These are phyloP conservation scores for Pleurotus eryngii DNA, from an alignment of 768 basidiomycete species.

Conservation along the genomic window DNA sequence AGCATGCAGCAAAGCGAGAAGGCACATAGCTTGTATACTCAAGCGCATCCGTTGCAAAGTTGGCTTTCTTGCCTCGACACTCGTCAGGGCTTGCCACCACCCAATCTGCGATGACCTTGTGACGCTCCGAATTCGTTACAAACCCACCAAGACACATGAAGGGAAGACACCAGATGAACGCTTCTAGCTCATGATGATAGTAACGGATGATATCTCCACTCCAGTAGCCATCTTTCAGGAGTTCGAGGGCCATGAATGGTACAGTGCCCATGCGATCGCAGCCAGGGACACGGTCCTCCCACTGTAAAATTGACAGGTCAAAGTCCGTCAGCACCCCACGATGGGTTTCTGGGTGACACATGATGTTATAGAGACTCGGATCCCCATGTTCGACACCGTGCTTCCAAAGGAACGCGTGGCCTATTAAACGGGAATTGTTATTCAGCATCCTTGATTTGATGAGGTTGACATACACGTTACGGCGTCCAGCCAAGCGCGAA, in stretches of 20 bases:
- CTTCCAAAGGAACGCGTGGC: constrained; percentile 25
- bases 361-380: constrained; percentile 27
- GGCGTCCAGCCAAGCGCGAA: constrained; percentile 1
- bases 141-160: constrained; percentile 1
- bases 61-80: not conserved
- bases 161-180: constrained; percentile 23
- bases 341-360: constrained; percentile 16
- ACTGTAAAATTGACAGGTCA: constrained; percentile 20
- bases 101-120: not conserved
- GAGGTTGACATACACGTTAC: constrained; percentile 5
- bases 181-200: constrained; percentile 30
- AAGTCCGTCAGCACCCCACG: constrained; percentile 26
- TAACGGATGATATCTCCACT: constrained; percentile 13
- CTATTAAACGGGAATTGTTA: constrained; percentile 9
- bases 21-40: not conserved
- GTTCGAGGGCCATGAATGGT: constrained; percentile 30
- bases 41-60: not conserved
- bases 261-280: constrained; percentile 21
- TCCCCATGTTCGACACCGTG: constrained; percentile 23
- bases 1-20: not conserved
- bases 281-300: not conserved
- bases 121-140: not conserved
- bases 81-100: not conserved
- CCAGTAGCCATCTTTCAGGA: constrained; percentile 16
- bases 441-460: not conserved